These are phyloP conservation scores for Leccinum obscurum DNA, from an alignment of 768 basidiomycete species.

Conservation along the genomic window DNA sequence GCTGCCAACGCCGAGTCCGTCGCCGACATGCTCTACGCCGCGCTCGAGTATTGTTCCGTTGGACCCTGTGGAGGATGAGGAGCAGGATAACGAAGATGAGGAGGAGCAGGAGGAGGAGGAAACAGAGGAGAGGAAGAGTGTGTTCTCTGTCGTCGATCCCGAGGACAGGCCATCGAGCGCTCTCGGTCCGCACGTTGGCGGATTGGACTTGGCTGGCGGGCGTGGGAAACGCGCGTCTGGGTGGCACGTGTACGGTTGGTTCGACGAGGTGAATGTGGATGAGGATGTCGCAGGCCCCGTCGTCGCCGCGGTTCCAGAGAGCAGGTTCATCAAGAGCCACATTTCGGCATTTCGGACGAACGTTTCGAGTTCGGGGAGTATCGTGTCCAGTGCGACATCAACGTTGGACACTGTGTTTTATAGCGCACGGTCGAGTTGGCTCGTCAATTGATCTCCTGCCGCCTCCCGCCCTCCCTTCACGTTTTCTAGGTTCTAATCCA, in stretches of 20 bases:
- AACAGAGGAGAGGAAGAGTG: neutral
- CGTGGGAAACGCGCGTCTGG: conserved; percentile 34
- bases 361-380: conserved; percentile 12
- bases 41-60: neutral
- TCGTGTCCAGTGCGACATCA: conserved; percentile 13
- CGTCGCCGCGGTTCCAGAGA: neutral
- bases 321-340: conserved; percentile 13
- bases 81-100: neutral
- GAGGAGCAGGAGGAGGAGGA: neutral
- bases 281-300: neutral
- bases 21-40: conserved; percentile 21
- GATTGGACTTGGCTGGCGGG: conserved; percentile 32
- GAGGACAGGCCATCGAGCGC: conserved; percentile 19
- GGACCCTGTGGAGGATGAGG: neutral
- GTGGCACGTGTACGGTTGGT: conserved; percentile 29
- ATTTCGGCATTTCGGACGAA: conserved; percentile 13
- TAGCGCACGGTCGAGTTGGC: conserved; percentile 32
- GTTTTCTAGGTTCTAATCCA: neutral
- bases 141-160: neutral
- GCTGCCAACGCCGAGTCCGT: conserved; percentile 31
- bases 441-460: conserved; percentile 10
- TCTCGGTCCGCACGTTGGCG: conserved; percentile 29
- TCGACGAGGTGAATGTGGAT: neutral
- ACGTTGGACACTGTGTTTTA: conserved; percentile 30
- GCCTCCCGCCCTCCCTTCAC: too few species aligned